phyloP scores from a whole-genome alignment of 2,329 filamentous ascomycete genomes.

The Podosphaera fusca region DNA sequence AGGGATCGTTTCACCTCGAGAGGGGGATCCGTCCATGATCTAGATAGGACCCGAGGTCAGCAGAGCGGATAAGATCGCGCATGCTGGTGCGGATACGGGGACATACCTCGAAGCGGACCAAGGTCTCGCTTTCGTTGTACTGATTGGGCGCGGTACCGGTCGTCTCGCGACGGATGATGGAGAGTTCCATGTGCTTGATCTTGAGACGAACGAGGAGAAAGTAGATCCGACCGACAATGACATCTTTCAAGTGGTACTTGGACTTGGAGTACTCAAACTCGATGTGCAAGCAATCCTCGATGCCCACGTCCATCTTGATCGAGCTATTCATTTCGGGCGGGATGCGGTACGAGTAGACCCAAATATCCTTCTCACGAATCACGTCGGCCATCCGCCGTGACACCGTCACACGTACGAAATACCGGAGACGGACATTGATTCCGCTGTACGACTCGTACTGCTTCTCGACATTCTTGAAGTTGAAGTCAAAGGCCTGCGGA shows the following conservation, averaged over 20 bases:
- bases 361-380: constrained; percentile 95
- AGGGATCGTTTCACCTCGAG: constrained; percentile 76
- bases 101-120: constrained; percentile 77
- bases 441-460: constrained; percentile 99
- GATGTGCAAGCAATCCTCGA: constrained; percentile 96
- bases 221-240: constrained; percentile 96
- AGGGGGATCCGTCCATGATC: constrained; percentile 99
- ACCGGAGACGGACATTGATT: constrained; percentile 97
- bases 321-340: constrained; percentile 93
- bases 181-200: constrained; percentile 99
- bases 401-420: constrained; percentile 93
- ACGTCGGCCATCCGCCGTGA: constrained; percentile 94
- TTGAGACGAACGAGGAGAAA: constrained; percentile 91
- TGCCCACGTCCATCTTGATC: constrained; percentile 99
- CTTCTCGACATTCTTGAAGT: constrained; percentile 99
- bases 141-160: constrained; percentile 93
- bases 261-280: constrained; percentile 99
- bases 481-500: constrained; percentile 96
- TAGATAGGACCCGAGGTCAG: constrained; percentile 15
- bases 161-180: constrained; percentile 89
- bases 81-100: not conserved
- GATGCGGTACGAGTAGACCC: constrained; percentile 97
- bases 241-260: constrained; percentile 97
- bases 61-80: not conserved
- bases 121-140: constrained; percentile 96